These are phyloP conservation scores for Triticum turgidum DNA, from an alignment of 176 grass and related monocot species.

Conservation along the genomic window DNA sequence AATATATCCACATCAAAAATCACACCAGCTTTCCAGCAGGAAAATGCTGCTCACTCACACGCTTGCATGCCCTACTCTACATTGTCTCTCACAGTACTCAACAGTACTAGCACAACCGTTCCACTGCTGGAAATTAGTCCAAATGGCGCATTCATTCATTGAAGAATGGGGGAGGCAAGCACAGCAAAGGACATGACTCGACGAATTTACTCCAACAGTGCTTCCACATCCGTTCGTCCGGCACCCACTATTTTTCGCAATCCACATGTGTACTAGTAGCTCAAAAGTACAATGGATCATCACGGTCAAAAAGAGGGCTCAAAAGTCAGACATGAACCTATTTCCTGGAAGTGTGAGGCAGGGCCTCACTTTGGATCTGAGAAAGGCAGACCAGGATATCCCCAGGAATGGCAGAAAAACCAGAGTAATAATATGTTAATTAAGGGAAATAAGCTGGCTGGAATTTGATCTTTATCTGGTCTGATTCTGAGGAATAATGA, in stretches of 20 bases:
- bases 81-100: no score
- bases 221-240: constrained; percentile 16
- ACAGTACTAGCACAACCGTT: not conserved
- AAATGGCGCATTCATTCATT: not conserved
- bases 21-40: no score
- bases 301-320: not conserved
- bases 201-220: not conserved
- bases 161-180: not conserved
- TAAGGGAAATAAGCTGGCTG: not conserved
- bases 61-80: no score
- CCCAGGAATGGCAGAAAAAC: constrained; percentile 3
- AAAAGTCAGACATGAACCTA: constrained; percentile 34
- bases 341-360: constrained; percentile 9
- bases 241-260: constrained; percentile 5
- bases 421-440: not conserved
- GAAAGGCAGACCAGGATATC: constrained; percentile 48
- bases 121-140: not conserved
- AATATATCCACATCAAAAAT: no score
- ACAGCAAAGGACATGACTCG: not conserved
- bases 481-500: constrained; percentile 12
- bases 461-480: constrained; percentile 15
- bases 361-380: not conserved
- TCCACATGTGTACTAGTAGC: constrained; percentile 19
- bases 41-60: no score
- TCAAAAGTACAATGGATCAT: not conserved